A percentile compares a stretch with the other conserved stretches of the same genome.
Conservation (phyloP, 345 rosid genomes). For the Camelina neglecta region DNA sequence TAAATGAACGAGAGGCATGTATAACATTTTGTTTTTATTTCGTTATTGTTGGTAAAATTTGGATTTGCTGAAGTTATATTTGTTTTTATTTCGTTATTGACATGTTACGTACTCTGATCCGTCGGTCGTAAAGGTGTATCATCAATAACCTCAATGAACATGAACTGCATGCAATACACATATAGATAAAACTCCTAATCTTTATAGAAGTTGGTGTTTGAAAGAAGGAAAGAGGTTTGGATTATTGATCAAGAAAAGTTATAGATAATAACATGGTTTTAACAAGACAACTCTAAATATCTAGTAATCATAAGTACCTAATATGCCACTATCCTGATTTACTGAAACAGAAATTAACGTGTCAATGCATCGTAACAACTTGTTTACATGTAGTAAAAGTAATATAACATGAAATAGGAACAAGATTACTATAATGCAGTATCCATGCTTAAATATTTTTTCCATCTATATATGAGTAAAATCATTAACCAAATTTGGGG, state of each 20-base stretch:
- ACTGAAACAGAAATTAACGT: background rate
- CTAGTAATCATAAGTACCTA: background rate
- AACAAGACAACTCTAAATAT: background rate
- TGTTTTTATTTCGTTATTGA: slow-evolving; percentile 6
- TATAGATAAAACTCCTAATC: too few relatives aligned
- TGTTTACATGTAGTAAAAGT: background rate
- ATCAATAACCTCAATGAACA: too few relatives aligned
- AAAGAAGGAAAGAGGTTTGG: too few relatives aligned
- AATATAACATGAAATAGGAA: background rate
- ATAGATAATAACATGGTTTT: background rate
- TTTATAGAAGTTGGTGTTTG: too few relatives aligned
- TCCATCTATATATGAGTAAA: background rate
- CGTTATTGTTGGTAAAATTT: background rate
- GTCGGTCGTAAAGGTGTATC: background rate
- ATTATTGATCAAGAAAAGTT: background rate
- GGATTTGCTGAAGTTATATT: background rate
- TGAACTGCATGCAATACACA: too few relatives aligned
- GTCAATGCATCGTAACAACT: background rate
- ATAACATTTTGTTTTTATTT: slow-evolving; percentile 23
- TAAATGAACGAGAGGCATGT: slow-evolving; percentile 6
- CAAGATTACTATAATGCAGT: background rate
- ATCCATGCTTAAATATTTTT: background rate
- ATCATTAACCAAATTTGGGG: slow-evolving; percentile 4
- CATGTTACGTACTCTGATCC: too few relatives aligned
- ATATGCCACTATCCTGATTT: background rate